Evolutionary conservation across 2,329 filamentous ascomycete genomes (phyloP).

Genomic region (Talaromyces piceae): DNA sequence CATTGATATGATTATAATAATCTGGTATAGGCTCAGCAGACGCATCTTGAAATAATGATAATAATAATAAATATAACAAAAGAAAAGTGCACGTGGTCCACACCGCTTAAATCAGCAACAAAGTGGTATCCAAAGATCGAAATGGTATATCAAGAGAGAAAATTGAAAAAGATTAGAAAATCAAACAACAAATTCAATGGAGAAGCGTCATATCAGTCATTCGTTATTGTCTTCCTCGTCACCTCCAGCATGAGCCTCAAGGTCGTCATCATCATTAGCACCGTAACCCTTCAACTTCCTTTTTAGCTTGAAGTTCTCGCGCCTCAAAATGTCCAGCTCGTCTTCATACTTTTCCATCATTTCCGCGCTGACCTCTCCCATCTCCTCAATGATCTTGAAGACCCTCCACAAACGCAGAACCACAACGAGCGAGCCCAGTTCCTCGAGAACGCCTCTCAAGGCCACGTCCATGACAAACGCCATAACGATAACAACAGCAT

Average conservation of each 20-base stretch:
- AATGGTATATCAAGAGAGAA: background rate
- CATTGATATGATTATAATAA: too few species aligned
- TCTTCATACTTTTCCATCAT: slow-evolving; percentile 52
- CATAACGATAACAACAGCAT: slow-evolving; percentile 54
- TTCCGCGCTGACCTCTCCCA: slow-evolving; percentile 56
- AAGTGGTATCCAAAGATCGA: slow-evolving; percentile 1
- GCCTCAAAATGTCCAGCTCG: slow-evolving; percentile 37
- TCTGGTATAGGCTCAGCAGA: background rate
- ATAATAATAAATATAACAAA: background rate
- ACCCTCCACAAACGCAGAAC: slow-evolving; percentile 61
- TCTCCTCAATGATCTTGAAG: slow-evolving; percentile 64
- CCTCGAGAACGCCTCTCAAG: slow-evolving; percentile 43
- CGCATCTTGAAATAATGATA: too few species aligned
- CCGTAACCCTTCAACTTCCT: slow-evolving; percentile 8
- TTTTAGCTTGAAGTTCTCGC: slow-evolving; percentile 9
- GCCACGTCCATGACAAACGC: slow-evolving; percentile 57
- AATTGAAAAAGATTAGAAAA: background rate
- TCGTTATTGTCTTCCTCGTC: slow-evolving; percentile 9
- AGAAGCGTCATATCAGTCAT: background rate
- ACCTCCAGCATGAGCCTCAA: slow-evolving; percentile 5
- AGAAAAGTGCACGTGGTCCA: background rate
- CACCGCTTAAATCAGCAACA: slow-evolving; percentile 11
- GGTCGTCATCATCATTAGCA: slow-evolving; percentile 5
- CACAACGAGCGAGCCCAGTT: slow-evolving; percentile 50
- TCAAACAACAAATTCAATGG: background rate